Percentiles rank a stretch among this genome's conserved stretches.
Evolutionary conservation across 2,329 filamentous ascomycete genomes (phyloP).

Genomic region (Alternaria infectoria): DNA sequence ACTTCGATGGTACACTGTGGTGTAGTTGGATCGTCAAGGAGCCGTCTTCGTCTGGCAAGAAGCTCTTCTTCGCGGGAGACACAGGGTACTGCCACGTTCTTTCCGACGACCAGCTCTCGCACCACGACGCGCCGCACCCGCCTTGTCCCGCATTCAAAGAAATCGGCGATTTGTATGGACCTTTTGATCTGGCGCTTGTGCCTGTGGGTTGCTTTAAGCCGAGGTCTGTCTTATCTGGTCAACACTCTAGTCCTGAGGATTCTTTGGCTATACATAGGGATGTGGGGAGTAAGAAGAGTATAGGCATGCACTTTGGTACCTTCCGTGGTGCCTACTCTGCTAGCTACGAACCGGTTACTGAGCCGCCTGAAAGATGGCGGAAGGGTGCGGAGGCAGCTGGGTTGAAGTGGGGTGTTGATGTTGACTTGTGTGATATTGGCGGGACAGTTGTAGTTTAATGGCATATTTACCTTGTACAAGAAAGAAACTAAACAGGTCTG

Average conservation of each 20-base stretch:
- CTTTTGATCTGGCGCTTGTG: constrained; percentile 57
- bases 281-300: constrained; percentile 54
- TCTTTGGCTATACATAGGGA: constrained; percentile 57
- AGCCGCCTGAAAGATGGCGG: constrained; percentile 55
- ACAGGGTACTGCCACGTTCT: constrained; percentile 55
- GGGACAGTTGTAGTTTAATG: constrained; percentile 53
- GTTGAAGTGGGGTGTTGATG: constrained; percentile 46
- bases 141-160: constrained; percentile 58
- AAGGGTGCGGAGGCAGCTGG: constrained; percentile 53
- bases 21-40: constrained; percentile 55
- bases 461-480: not conserved
- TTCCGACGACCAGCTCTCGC: constrained; percentile 36
- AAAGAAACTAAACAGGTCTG: not conserved
- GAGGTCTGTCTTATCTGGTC: constrained; percentile 51
- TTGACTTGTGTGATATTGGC: constrained; percentile 54
- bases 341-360: constrained; percentile 58
- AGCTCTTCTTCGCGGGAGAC: constrained; percentile 57
- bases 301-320: constrained; percentile 61
- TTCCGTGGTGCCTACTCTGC: constrained; percentile 54
- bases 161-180: constrained; percentile 55
- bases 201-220: constrained; percentile 59
- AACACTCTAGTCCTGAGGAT: constrained; percentile 58
- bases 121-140: constrained; percentile 44
- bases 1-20: constrained; percentile 54
- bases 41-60: constrained; percentile 31